Conservation (phyloP, 2,329 filamentous ascomycete species). For the Penicillium aurantiogriseum region DNA sequence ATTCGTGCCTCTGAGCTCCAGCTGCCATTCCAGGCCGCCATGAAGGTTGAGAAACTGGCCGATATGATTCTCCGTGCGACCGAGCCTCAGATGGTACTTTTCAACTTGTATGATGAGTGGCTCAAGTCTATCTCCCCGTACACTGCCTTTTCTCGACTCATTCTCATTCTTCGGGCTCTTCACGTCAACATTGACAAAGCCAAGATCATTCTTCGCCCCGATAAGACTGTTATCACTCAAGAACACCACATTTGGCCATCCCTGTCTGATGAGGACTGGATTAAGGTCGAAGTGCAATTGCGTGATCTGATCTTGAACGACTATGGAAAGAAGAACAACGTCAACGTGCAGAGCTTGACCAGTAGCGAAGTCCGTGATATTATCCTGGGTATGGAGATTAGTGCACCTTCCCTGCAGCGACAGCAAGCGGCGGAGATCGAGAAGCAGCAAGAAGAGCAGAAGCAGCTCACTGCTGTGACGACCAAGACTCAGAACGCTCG, state of each 20-base stretch:
- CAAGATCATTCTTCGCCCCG: constrained; percentile 87
- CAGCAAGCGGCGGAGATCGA: constrained; percentile 98
- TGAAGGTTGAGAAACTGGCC: constrained; percentile 99
- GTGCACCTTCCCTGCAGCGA: constrained; percentile 93
- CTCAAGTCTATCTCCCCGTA: constrained; percentile 97
- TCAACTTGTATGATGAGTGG: constrained; percentile 99
- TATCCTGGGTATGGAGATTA: constrained; percentile 99
- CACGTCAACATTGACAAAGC: constrained; percentile 99
- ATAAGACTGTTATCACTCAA: constrained; percentile 97
- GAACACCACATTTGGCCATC: constrained; percentile 99
- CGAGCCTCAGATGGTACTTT: constrained; percentile 99
- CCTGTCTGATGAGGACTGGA: constrained; percentile 93
- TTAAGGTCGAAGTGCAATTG: constrained; percentile 97
- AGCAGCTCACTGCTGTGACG: constrained; percentile 92
- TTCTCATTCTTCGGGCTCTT: constrained; percentile 88
- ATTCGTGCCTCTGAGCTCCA: constrained; percentile 96
- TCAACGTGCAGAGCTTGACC: constrained; percentile 95
- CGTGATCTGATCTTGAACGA: constrained; percentile 96
- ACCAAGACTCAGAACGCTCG: constrained; percentile 98
- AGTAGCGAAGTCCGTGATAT: constrained; percentile 97
- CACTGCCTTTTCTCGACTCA: constrained; percentile 92
- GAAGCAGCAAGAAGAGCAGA: constrained; percentile 96
- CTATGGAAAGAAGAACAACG: constrained; percentile 99
- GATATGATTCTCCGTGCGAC: constrained; percentile 98
- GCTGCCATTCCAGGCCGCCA: constrained; percentile 96